A percentile compares a stretch with the other conserved stretches of the same genome.
Evolutionary conservation across 805 yeast genomes (phyloP).

Genomic region (Yarrowia divulgata): DNA sequence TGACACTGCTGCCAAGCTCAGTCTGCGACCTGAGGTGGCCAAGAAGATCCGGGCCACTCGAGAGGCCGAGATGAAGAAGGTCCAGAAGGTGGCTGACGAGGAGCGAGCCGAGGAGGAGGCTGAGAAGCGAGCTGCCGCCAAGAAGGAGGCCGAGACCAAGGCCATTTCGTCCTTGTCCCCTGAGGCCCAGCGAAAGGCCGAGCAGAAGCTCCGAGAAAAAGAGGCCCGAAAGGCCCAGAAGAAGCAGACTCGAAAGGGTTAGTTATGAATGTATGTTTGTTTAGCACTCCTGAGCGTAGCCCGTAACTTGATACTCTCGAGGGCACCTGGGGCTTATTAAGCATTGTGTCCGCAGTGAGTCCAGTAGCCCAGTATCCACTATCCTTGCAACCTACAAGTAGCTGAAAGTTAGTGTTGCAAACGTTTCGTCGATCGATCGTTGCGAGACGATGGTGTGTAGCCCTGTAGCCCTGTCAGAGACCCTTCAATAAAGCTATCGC

Average conservation of each 20-base stretch:
- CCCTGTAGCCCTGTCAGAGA: no score
- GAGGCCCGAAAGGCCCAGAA: conserved; percentile 69
- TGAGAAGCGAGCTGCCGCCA: conserved; percentile 63
- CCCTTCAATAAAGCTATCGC: no score
- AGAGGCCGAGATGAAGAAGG: conserved; percentile 71
- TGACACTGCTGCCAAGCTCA: conserved; percentile 60
- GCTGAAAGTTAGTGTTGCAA: not conserved
- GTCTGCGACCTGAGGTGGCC: conserved; percentile 73
- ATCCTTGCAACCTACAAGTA: not conserved
- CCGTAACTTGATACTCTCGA: no score
- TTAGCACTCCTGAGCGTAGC: no score
- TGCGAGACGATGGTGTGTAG: no score
- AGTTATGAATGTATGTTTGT: not conserved
- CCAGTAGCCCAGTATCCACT: not conserved
- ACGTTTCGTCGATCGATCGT: conserved; percentile 1
- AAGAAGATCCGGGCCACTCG: conserved; percentile 81
- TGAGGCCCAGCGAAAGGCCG: conserved; percentile 79
- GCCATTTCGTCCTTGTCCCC: conserved; percentile 72
- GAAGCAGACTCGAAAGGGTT: conserved; percentile 43
- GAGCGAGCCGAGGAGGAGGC: conserved; percentile 71
- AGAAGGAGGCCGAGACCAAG: conserved; percentile 65
- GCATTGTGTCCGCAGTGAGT: no score
- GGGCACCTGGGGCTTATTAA: no score
- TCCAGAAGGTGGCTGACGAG: conserved; percentile 72
- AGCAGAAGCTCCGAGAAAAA: conserved; percentile 80